Percentiles rank a stretch among this genome's conserved stretches.
Evolutionary conservation across 2,329 filamentous ascomycete genomes (phyloP).

Genomic region (Aureobasidium namibiae): DNA sequence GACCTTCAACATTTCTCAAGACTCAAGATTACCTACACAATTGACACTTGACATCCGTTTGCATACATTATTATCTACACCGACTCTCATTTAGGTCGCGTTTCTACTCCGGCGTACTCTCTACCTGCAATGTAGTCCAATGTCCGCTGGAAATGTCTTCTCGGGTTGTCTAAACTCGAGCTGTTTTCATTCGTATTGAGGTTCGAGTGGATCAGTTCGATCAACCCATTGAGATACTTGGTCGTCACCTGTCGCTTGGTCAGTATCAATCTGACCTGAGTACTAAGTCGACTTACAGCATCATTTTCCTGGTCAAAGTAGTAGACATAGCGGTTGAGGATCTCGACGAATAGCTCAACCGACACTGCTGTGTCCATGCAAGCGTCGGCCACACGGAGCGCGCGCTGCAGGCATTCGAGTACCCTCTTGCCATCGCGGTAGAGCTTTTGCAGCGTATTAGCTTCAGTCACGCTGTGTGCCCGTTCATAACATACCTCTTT

Average conservation of each 20-base stretch:
- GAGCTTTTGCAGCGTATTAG: slow-evolving; percentile 46
- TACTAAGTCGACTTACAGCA: slow-evolving; percentile 49
- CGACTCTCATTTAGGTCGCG: slow-evolving; percentile 44
- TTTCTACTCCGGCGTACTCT: slow-evolving; percentile 86
- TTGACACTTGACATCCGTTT: not conserved
- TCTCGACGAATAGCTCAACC: slow-evolving; percentile 97
- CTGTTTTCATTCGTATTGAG: slow-evolving; percentile 79
- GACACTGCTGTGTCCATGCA: slow-evolving; percentile 98
- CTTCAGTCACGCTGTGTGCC: not conserved
- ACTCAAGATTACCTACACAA: no score
- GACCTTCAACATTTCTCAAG: no score
- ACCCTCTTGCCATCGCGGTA: slow-evolving; percentile 98
- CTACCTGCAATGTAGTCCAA: slow-evolving; percentile 86
- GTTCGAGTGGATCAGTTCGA: slow-evolving; percentile 97
- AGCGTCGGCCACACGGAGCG: slow-evolving; percentile 89
- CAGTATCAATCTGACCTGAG: not conserved
- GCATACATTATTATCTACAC: slow-evolving; percentile 10
- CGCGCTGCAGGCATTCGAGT: slow-evolving; percentile 89
- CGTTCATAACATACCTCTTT: slow-evolving; percentile 10
- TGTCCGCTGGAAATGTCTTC: slow-evolving; percentile 89
- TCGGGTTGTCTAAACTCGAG: slow-evolving; percentile 75
- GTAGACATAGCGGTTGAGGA: slow-evolving; percentile 95
- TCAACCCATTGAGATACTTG: slow-evolving; percentile 95
- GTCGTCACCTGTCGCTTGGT: slow-evolving; percentile 62
- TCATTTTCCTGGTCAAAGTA: slow-evolving; percentile 99